Conservation (phyloP, 345 rosid genomes). For the Litchi chinensis region DNA sequence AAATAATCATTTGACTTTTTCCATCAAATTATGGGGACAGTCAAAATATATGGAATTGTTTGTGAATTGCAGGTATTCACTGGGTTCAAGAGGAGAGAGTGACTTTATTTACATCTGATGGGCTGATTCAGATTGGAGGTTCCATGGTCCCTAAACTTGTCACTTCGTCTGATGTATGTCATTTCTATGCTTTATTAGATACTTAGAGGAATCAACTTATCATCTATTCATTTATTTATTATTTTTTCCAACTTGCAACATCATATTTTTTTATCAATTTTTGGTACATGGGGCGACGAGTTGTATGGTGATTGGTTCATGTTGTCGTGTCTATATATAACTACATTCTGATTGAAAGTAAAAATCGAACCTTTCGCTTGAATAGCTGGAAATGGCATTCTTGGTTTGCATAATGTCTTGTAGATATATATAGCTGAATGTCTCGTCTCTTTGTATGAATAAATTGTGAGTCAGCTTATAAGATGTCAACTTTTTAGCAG, state of each 20-base stretch:
- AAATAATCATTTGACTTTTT: too few species aligned
- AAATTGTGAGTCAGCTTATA: background rate
- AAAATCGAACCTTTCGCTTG: background rate
- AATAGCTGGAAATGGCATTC: background rate
- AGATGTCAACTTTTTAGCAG: constrained; percentile 32
- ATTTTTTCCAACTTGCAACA: background rate
- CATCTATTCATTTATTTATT: background rate
- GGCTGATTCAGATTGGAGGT: constrained; percentile 88
- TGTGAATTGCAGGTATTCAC: constrained; percentile 46
- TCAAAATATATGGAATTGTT: background rate
- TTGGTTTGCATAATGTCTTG: background rate
- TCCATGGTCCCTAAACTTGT: constrained; percentile 74
- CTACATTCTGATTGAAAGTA: too few species aligned
- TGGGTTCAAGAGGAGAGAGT: constrained; percentile 88
- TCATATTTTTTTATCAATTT: background rate
- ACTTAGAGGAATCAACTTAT: background rate
- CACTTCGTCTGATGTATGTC: constrained; percentile 56
- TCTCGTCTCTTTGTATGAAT: background rate
- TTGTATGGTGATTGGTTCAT: background rate
- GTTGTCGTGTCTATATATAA: too few species aligned
- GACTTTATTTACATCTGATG: constrained; percentile 84
- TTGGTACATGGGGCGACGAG: background rate
- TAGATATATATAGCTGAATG: background rate
- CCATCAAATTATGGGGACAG: background rate
- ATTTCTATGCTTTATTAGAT: background rate